Evolutionary conservation across 495 filamentous ascomycete genomes (phyloP).

Genomic region (Clavariopsis aquatica): DNA sequence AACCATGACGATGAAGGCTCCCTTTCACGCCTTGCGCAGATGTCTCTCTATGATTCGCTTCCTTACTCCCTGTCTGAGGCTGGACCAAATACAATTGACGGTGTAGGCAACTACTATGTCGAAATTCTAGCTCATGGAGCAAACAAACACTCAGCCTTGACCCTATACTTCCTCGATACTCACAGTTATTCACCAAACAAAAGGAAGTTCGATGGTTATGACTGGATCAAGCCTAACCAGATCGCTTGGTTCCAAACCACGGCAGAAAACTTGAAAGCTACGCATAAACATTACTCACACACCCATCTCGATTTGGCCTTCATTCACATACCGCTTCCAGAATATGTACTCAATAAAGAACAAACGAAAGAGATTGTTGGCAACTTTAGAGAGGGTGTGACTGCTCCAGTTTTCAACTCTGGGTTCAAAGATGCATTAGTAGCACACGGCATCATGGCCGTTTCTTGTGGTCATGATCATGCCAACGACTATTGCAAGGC

Average conservation of each 20-base stretch:
- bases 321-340: constrained; percentile 93
- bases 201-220: constrained; percentile 79
- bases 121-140: constrained; percentile 78
- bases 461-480: constrained; percentile 93
- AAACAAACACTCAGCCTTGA: constrained; percentile 82
- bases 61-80: constrained; percentile 84
- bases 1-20: constrained; percentile 97
- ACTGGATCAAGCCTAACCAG: constrained; percentile 92
- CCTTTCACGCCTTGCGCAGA: constrained; percentile 70
- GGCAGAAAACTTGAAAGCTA: constrained; percentile 64
- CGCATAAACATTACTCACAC: constrained; percentile 77
- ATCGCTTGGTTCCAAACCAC: constrained; percentile 91
- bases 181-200: constrained; percentile 93
- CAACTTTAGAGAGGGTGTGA: constrained; percentile 66
- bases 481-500: constrained; percentile 94
- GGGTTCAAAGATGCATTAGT: constrained; percentile 84
- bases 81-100: constrained; percentile 80
- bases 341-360: constrained; percentile 62
- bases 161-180: constrained; percentile 90
- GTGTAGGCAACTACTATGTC: constrained; percentile 91
- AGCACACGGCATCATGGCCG: constrained; percentile 78
- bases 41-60: constrained; percentile 80
- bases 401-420: constrained; percentile 84
- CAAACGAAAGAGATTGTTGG: constrained; percentile 45
- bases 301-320: constrained; percentile 96